Evolutionary conservation across 1,139 yeast species (phyloP), one percentile per base, ranked within the genome.

Genomic region (Yamadazyma siamensis): DNA sequence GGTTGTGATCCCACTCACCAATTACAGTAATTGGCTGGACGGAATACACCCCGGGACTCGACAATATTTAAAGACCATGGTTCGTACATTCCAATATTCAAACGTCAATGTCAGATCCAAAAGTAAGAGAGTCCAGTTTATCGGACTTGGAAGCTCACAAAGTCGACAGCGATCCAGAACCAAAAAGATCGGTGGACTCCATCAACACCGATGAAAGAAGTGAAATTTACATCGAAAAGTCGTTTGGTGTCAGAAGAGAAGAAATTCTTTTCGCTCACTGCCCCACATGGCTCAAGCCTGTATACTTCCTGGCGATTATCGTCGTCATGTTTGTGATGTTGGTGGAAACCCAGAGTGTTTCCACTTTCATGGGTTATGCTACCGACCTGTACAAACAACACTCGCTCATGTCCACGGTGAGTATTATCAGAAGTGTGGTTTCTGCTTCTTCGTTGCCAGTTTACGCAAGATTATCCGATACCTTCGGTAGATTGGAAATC

Each of bases 391-490:
- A 76, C 52, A 41, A 67, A 4, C 49, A 59, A 16, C 87, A 80
- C 52, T 77, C 88, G 7, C 61, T 80, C 31, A 56, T 75, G 28
- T 69, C 89, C 6, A 79, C 89, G 4, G 73, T 81, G 32, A 71
- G 72, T 36, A 81, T 78, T 22, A 71, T 80, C 34, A 65, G 72
- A 34, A 64, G 75, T 20, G 82, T 81, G 24, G 73, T 79, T 27
- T 81, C 77, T 34, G 86, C 87, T 20, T 86, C 83, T 13, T 69
- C 83, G 5, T 84, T 80, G 50, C 78, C 83, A 2, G 62, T 75
- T 11, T 78, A 68, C 40, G 89, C 89, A 8, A 66, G 87, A 44
- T 58, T 81, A 25, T 72, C 85, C 2, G 89, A 82, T 55, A 68
- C 74, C 12, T 80, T 79, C 52, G 91, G 89, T 21, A 75, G 91